These are phyloP conservation scores for Pyrus bretschneideri DNA, from an alignment of 306 rosid genomes.

Conservation along the genomic window DNA sequence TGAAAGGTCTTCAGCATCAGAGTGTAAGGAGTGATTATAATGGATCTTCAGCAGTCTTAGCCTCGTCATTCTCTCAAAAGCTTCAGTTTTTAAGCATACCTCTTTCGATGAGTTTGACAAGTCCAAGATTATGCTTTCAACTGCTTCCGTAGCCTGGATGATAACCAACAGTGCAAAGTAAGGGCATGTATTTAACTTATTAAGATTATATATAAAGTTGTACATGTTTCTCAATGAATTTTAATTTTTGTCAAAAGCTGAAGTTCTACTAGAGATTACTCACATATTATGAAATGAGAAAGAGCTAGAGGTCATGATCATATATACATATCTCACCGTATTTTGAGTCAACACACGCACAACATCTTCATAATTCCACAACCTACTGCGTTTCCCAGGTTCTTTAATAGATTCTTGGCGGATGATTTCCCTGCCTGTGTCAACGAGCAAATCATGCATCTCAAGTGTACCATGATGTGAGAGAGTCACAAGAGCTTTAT, in stretches of 20 bases:
- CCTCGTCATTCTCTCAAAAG: slow-evolving; percentile 18
- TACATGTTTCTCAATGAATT: no score
- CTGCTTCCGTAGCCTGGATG: neutral
- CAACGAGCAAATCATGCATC: neutral
- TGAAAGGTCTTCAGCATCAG: neutral
- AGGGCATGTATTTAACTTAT: no score
- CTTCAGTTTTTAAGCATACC: slow-evolving; percentile 1
- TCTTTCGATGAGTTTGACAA: no score
- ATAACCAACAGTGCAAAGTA: no score
- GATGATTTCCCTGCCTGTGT: neutral
- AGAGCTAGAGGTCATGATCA: neutral
- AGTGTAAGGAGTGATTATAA: neutral
- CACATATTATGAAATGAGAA: neutral
- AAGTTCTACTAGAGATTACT: neutral
- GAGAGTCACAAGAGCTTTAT: slow-evolving; percentile 18
- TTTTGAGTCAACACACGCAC: slow-evolving; percentile 1
- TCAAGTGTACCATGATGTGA: neutral
- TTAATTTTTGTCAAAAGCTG: neutral
- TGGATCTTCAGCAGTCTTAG: slow-evolving; percentile 16
- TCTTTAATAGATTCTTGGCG: neutral
- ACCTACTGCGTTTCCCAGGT: neutral
- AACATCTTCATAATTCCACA: neutral
- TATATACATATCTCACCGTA: neutral
- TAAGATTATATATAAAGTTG: no score
- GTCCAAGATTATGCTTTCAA: slow-evolving; percentile 10